These are phyloP conservation scores for Penicillium sp. DNA, from an alignment of 2,329 filamentous ascomycete species.

Conservation along the genomic window DNA sequence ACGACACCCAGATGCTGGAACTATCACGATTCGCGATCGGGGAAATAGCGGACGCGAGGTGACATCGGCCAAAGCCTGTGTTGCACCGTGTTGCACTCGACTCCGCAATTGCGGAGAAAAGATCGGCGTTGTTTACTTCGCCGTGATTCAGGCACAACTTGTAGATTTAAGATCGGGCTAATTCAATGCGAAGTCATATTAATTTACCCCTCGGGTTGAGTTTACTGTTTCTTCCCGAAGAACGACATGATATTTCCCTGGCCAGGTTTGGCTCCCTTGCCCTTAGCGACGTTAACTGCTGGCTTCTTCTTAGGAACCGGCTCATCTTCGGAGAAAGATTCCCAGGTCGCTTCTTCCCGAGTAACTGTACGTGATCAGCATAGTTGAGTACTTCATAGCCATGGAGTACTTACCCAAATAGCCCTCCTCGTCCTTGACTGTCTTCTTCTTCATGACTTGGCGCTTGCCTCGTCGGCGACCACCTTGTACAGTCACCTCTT, in stretches of 20 bases:
- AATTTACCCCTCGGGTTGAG: not conserved
- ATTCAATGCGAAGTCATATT: not conserved
- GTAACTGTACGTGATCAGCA: conserved; percentile 61
- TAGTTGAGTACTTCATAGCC: not conserved
- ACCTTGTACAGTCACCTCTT: conserved; percentile 54
- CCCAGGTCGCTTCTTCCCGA: conserved; percentile 79
- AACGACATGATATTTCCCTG: conserved; percentile 86
- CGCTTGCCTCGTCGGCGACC: conserved; percentile 73
- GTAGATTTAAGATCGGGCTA: not conserved
- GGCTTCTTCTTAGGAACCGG: conserved; percentile 51
- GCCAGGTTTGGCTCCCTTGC: conserved; percentile 60
- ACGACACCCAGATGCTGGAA: not conserved
- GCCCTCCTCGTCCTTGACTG: conserved; percentile 80
- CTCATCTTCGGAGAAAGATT: conserved; percentile 91
- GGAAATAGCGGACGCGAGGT: conserved; percentile 15
- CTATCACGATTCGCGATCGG: not conserved
- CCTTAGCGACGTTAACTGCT: conserved; percentile 45
- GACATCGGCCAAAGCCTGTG: conserved; percentile 12
- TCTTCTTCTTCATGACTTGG: conserved; percentile 83
- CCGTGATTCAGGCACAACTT: not conserved
- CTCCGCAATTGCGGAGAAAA: conserved; percentile 21
- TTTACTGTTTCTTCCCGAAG: conserved; percentile 71
- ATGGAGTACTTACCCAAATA: conserved; percentile 67
- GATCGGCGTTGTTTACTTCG: conserved; percentile 18
- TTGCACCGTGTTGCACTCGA: conserved; percentile 13